A percentile compares a stretch with the other conserved stretches of the same genome.
phyloP scores from a whole-genome alignment of 2,329 filamentous ascomycete species.

The Ceratocystis cubensis region DNA sequence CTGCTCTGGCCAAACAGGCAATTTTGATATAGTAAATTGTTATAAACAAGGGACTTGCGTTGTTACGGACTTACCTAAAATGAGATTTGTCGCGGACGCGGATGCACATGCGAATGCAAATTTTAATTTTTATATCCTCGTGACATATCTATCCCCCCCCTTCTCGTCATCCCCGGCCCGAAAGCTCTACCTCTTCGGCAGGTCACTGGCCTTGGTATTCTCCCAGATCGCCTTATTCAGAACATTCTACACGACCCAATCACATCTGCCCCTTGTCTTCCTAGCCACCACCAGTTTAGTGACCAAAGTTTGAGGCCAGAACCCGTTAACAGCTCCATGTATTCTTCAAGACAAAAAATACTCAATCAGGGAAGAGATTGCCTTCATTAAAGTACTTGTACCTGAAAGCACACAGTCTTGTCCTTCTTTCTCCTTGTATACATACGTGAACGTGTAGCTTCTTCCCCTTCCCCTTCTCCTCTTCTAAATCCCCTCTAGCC shows the following conservation, averaged over 20 bases:
- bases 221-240: not conserved
- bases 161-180: not conserved
- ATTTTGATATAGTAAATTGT: not conserved
- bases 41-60: not conserved
- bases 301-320: conserved; percentile 2
- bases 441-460: not conserved
- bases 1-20: not conserved
- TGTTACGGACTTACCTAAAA: not conserved
- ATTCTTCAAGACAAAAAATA: not conserved
- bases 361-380: not conserved
- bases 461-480: not conserved
- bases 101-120: not conserved
- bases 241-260: too few relatives aligned
- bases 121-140: not conserved
- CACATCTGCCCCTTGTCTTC: not conserved
- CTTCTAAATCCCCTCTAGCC: not conserved
- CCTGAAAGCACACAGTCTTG: not conserved
- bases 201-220: not conserved
- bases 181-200: not conserved
- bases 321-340: not conserved
- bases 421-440: not conserved
- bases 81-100: not conserved
- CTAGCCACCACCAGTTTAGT: not conserved
- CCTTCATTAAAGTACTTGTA: not conserved
- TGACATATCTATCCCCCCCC: not conserved